Conservation (phyloP, 108 stramenopile genomes). For the Parmales sp. region DNA sequence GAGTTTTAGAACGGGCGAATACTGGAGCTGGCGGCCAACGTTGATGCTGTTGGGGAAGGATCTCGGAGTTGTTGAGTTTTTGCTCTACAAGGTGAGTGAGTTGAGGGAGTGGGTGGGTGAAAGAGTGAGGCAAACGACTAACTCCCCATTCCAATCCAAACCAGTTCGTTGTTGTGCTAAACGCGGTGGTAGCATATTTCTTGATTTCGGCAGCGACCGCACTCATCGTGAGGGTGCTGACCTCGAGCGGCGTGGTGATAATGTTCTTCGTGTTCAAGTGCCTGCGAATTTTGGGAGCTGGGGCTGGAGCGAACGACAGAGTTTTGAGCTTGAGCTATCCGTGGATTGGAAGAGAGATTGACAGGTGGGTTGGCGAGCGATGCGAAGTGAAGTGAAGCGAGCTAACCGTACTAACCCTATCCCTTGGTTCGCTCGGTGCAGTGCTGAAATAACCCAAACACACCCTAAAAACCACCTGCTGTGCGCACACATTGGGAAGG, state of each 20-base stretch:
- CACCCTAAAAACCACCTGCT: conserved; percentile 23
- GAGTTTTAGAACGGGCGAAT: neutral
- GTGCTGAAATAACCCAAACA: too few species aligned
- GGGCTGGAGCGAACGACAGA: conserved; percentile 38
- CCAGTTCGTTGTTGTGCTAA: conserved; percentile 10
- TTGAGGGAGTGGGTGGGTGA: neutral
- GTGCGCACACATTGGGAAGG: conserved; percentile 32
- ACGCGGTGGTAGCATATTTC: conserved; percentile 39
- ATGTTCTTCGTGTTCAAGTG: conserved; percentile 50
- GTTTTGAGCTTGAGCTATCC: conserved; percentile 48
- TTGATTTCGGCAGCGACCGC: conserved; percentile 51
- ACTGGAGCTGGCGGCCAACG: neutral
- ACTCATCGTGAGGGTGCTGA: conserved; percentile 53
- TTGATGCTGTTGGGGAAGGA: neutral
- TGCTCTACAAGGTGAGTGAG: neutral
- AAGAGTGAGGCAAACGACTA: neutral
- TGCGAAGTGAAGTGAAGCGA: conserved; percentile 13
- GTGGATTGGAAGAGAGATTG: conserved; percentile 46
- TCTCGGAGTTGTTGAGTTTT: too few species aligned
- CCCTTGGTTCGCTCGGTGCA: too few species aligned
- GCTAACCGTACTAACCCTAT: too few species aligned
- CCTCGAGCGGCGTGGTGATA: conserved; percentile 49
- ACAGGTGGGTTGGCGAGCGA: conserved; percentile 5
- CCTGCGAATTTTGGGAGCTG: conserved; percentile 36
- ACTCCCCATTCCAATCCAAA: neutral